Percentiles rank a stretch among this genome's conserved stretches.
phyloP scores from a whole-genome alignment of 805 yeast genomes.

The Candida peoriensis region DNA sequence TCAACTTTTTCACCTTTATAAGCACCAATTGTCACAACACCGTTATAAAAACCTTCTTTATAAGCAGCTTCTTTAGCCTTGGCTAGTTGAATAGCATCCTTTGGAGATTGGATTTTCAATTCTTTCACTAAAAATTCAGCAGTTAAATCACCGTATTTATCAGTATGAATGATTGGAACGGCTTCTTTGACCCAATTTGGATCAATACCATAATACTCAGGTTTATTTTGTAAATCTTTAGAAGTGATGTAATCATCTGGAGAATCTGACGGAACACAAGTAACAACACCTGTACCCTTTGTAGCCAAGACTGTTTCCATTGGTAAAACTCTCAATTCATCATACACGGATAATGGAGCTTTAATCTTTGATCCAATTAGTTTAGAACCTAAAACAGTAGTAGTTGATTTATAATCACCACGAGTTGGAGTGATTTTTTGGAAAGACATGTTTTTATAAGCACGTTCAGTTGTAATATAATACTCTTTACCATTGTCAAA shows the following conservation, averaged over 20 bases:
- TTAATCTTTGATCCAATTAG: slow-evolving; percentile 82
- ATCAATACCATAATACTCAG: slow-evolving; percentile 83
- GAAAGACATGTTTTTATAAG: slow-evolving; percentile 95
- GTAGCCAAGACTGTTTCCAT: slow-evolving; percentile 95
- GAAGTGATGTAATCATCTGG: slow-evolving; percentile 95
- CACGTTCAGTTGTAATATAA: slow-evolving; percentile 86
- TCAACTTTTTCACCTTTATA: slow-evolving; percentile 89
- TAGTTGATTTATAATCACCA: slow-evolving; percentile 64
- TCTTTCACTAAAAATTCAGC: slow-evolving; percentile 83
- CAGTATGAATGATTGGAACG: slow-evolving; percentile 71
- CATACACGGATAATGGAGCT: slow-evolving; percentile 75
- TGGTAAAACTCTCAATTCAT: slow-evolving; percentile 79
- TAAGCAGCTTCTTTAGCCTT: slow-evolving; percentile 92
- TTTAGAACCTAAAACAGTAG: slow-evolving; percentile 59
- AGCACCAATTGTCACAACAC: slow-evolving; percentile 73
- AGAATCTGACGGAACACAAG: slow-evolving; percentile 98
- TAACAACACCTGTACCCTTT: slow-evolving; percentile 98
- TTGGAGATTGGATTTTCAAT: slow-evolving; percentile 90
- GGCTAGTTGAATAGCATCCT: slow-evolving; percentile 81
- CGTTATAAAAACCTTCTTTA: slow-evolving; percentile 94
- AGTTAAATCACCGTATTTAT: slow-evolving; percentile 80
- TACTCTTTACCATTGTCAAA: slow-evolving; percentile 77
- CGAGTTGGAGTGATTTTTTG: slow-evolving; percentile 89
- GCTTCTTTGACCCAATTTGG: slow-evolving; percentile 83
- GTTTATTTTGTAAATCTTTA: slow-evolving; percentile 77